These are phyloP conservation scores for Candolleomyces eurysporus DNA, from an alignment of 768 basidiomycete genomes.

Conservation along the genomic window DNA sequence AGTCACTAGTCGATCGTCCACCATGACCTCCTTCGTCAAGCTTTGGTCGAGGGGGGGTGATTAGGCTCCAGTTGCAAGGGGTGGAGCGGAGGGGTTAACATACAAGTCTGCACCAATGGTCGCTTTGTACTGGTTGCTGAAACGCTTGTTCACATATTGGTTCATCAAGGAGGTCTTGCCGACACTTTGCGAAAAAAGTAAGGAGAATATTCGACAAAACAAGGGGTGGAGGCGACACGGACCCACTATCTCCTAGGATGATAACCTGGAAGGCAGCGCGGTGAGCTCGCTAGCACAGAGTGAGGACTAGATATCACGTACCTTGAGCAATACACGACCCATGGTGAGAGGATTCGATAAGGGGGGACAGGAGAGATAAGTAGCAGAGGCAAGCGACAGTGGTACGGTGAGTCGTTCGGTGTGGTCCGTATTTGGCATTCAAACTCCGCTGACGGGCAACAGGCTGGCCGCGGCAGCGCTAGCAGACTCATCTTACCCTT, in stretches of 20 bases:
- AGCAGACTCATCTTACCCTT: slow-evolving; percentile 1
- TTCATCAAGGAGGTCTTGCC: slow-evolving; percentile 99
- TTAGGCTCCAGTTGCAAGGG: slow-evolving; percentile 1
- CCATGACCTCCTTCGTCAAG: slow-evolving; percentile 98
- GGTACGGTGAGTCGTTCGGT: slow-evolving; percentile 9
- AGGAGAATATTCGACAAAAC: slow-evolving; percentile 13
- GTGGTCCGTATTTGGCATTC: slow-evolving; percentile 28
- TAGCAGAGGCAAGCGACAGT: slow-evolving; percentile 17
- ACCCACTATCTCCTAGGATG: slow-evolving; percentile 98
- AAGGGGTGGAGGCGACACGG: slow-evolving; percentile 11
- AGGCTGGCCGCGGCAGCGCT: background rate
- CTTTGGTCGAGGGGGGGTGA: slow-evolving; percentile 38
- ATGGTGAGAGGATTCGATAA: slow-evolving; percentile 36
- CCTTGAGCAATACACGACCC: slow-evolving; percentile 89
- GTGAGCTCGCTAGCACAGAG: background rate
- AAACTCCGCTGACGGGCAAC: slow-evolving; percentile 35
- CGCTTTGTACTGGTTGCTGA: slow-evolving; percentile 99
- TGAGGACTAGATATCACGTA: slow-evolving; percentile 21
- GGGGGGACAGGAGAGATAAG: slow-evolving; percentile 15
- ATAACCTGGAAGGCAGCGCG: slow-evolving; percentile 66
- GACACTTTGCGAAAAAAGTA: slow-evolving; percentile 53
- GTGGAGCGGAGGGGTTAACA: slow-evolving; percentile 29
- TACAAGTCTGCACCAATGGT: slow-evolving; percentile 98
- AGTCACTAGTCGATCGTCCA: slow-evolving; percentile 95
- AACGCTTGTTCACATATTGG: slow-evolving; percentile 99